Percentiles rank a stretch among this genome's conserved stretches.
These are phyloP conservation scores for Monilinia aucupariae DNA, from an alignment of 2,329 filamentous ascomycete species.

Conservation along the genomic window DNA sequence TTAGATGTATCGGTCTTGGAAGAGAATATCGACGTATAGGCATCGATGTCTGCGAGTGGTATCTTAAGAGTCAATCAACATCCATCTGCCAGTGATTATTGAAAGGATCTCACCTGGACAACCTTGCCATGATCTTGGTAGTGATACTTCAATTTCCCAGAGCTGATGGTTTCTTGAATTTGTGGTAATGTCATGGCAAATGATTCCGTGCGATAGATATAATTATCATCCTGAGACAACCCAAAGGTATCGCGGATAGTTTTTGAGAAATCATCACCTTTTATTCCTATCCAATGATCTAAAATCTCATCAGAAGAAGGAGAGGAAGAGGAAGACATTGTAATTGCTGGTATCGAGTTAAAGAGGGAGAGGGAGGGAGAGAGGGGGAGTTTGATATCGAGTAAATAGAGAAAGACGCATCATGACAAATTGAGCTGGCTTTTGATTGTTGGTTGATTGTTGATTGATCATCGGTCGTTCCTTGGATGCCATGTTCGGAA, in stretches of 20 bases:
- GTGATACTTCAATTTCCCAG: slow-evolving; percentile 24
- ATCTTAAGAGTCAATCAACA: slow-evolving; percentile 25
- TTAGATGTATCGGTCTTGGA: slow-evolving; percentile 54
- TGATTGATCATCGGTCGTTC: too few species aligned
- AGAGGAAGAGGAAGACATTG: slow-evolving; percentile 5
- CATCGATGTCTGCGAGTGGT: slow-evolving; percentile 49
- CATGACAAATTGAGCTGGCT: not conserved
- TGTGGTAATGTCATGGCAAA: slow-evolving; percentile 29
- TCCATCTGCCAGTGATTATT: not conserved
- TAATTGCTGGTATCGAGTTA: not conserved
- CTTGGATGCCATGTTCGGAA: too few species aligned
- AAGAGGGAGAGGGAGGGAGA: not conserved
- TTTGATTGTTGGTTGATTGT: slow-evolving; percentile 7
- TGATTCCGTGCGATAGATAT: slow-evolving; percentile 28
- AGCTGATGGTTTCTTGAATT: slow-evolving; percentile 21
- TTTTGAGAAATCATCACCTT: slow-evolving; percentile 23
- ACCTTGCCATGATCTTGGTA: slow-evolving; percentile 27
- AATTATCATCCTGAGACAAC: slow-evolving; percentile 24
- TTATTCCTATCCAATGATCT: slow-evolving; percentile 24
- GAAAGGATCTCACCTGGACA: slow-evolving; percentile 18
- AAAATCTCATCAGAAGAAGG: slow-evolving; percentile 25
- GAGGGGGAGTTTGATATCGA: not conserved
- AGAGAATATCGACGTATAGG: slow-evolving; percentile 63
- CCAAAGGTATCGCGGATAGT: slow-evolving; percentile 26
- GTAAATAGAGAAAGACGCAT: not conserved